These are phyloP conservation scores for Carex arenaria DNA, from an alignment of 202 grass and related monocot species.

Conservation along the genomic window DNA sequence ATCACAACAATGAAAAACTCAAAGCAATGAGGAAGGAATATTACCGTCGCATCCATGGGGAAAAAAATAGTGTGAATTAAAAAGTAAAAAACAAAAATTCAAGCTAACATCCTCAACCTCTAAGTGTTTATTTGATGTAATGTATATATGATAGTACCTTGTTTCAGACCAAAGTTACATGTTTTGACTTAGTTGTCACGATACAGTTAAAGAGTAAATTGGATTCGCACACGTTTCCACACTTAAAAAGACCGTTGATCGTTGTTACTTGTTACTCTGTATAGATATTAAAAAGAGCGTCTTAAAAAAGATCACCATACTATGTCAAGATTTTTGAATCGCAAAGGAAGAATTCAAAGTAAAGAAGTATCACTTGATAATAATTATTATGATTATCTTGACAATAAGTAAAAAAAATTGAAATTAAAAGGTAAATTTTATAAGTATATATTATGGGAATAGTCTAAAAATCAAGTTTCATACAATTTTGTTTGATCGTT, in stretches of 20 bases:
- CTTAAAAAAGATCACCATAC: no score
- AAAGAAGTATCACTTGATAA: no score
- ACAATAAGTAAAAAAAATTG: no score
- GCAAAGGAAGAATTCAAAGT: no score
- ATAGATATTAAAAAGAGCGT: neutral
- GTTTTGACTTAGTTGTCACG: neutral
- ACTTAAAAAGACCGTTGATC: no score
- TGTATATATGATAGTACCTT: neutral
- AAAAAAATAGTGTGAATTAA: neutral
- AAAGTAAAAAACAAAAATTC: neutral
- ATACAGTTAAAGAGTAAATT: neutral
- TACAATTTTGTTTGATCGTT: no score
- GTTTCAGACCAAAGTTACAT: neutral
- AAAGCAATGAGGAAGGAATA: slow-evolving; percentile 4
- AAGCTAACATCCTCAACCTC: neutral
- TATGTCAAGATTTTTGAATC: no score
- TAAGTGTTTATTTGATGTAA: neutral
- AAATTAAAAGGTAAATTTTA: no score
- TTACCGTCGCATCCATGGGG: neutral
- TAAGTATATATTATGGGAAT: no score
- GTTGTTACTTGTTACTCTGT: neutral
- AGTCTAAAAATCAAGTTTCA: no score
- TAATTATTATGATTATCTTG: no score
- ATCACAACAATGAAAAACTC: slow-evolving; percentile 1
- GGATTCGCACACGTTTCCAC: neutral